phyloP scores from a whole-genome alignment of 2,329 filamentous ascomycete genomes.

The Colletotrichum gigasporum region DNA sequence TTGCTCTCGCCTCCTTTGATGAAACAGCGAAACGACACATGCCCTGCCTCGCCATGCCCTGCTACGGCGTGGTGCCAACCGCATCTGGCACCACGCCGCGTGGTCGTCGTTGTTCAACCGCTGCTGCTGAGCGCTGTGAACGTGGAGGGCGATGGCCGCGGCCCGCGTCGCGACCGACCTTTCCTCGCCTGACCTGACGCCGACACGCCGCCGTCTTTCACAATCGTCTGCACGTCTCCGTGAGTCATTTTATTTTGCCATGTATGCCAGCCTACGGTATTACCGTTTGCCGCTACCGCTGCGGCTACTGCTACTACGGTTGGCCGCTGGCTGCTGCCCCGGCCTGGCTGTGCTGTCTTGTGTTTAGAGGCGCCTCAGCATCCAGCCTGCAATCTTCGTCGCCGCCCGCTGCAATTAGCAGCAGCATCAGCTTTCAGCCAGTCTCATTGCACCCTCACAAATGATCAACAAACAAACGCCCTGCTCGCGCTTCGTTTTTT shows the following conservation, averaged over 20 bases:
- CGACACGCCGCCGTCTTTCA: slow-evolving; percentile 13
- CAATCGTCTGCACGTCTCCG: slow-evolving; percentile 15
- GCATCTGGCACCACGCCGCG: slow-evolving; percentile 9
- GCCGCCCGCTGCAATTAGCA: slow-evolving; percentile 4
- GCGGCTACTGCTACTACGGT: background rate
- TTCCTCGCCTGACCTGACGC: slow-evolving; percentile 9
- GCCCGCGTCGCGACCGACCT: slow-evolving; percentile 22
- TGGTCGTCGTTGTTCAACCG: background rate
- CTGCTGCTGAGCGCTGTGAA: slow-evolving; percentile 1
- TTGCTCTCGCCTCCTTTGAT: background rate
- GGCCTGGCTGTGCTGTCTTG: slow-evolving; percentile 10
- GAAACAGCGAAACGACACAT: slow-evolving; percentile 17
- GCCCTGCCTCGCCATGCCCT: slow-evolving; percentile 4
- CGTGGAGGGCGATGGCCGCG: slow-evolving; percentile 10
- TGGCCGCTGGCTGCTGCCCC: background rate
- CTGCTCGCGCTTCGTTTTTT: background rate
- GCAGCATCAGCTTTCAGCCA: background rate
- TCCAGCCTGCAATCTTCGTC: slow-evolving; percentile 1
- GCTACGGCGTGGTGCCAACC: background rate
- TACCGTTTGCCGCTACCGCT: background rate
- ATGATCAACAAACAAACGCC: slow-evolving; percentile 17
- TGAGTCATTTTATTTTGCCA: slow-evolving; percentile 6
- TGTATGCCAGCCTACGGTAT: background rate
- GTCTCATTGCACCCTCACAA: background rate
- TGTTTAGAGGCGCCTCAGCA: slow-evolving; percentile 13